A percentile compares a stretch with the other conserved stretches of the same genome.
These are phyloP conservation scores for Juglanconis sp. DNA, from an alignment of 2,329 filamentous ascomycete species.

Conservation along the genomic window DNA sequence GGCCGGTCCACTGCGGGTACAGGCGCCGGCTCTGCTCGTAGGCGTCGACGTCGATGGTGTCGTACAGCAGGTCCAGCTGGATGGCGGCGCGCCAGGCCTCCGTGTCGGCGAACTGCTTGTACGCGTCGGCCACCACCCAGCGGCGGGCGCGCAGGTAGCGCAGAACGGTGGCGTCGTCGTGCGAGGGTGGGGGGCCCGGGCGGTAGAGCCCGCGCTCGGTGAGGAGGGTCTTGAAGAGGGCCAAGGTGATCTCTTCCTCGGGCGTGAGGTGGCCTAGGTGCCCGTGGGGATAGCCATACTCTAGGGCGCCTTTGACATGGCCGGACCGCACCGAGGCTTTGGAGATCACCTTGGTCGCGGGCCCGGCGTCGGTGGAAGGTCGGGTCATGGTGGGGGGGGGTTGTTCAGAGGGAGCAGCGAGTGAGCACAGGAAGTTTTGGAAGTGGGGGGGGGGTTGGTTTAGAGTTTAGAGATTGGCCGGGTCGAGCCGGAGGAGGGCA, in stretches of 20 bases:
- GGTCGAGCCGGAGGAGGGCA: too few relatives aligned
- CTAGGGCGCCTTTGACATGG: constrained; percentile 24
- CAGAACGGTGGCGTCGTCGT: constrained; percentile 73
- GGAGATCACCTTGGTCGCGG: constrained; percentile 9
- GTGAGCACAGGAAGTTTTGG: too few relatives aligned
- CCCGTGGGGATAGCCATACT: constrained; percentile 64
- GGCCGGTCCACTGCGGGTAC: constrained; percentile 94
- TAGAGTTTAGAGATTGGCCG: too few relatives aligned
- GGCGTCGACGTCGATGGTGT: constrained; percentile 79
- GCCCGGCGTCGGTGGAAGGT: constrained; percentile 4
- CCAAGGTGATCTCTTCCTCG: constrained; percentile 64
- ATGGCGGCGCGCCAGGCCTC: constrained; percentile 84
- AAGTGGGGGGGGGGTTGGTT: too few relatives aligned
- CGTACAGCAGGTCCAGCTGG: constrained; percentile 74
- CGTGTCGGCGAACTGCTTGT: constrained; percentile 80
- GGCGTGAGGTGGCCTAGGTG: constrained; percentile 75
- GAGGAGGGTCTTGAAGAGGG: constrained; percentile 68
- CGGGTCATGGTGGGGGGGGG: background rate
- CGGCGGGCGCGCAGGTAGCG: constrained; percentile 83
- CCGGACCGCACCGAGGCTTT: constrained; percentile 8
- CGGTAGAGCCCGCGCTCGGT: constrained; percentile 63
- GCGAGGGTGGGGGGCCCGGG: constrained; percentile 54
- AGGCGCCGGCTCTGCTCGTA: constrained; percentile 78
- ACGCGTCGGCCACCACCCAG: constrained; percentile 75
- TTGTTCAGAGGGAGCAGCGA: too few relatives aligned